A percentile compares a stretch with the other conserved stretches of the same genome.
Evolutionary conservation across 2,329 filamentous ascomycete genomes (phyloP).

Genomic region (Lasiodiplodia theobromae): DNA sequence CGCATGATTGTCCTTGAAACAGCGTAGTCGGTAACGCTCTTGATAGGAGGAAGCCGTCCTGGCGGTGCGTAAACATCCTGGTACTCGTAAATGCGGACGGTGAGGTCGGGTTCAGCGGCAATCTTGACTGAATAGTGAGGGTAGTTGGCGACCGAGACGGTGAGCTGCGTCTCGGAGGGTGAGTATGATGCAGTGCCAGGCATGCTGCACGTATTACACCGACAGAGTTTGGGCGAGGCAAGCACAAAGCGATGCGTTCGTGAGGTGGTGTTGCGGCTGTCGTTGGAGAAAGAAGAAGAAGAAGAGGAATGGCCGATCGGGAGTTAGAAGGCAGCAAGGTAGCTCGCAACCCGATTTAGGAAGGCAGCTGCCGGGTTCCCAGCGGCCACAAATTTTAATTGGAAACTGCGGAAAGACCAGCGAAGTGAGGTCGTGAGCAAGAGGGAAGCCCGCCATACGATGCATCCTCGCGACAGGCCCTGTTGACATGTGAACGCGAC

Average conservation of each 20-base stretch:
- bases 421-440: not conserved
- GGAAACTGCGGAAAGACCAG: not conserved
- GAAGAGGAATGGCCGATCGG: not conserved
- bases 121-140: not conserved
- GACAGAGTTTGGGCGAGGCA: too few relatives aligned
- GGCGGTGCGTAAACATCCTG: not conserved
- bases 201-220: too few relatives aligned
- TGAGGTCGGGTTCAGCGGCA: not conserved
- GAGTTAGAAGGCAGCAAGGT: too few relatives aligned
- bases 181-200: not conserved
- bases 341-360: not conserved
- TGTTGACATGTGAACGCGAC: too few relatives aligned
- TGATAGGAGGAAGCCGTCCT: not conserved
- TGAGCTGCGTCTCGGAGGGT: not conserved
- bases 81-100: constrained; percentile 5
- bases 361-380: not conserved
- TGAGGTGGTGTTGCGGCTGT: not conserved
- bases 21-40: not conserved
- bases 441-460: too few relatives aligned
- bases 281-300: not conserved
- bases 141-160: not conserved
- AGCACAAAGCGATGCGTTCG: not conserved
- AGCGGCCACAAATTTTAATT: not conserved
- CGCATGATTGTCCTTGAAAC: not conserved
- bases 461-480: too few relatives aligned